These are phyloP conservation scores for Nissolia schottii DNA, from an alignment of 306 rosid species.

Conservation along the genomic window DNA sequence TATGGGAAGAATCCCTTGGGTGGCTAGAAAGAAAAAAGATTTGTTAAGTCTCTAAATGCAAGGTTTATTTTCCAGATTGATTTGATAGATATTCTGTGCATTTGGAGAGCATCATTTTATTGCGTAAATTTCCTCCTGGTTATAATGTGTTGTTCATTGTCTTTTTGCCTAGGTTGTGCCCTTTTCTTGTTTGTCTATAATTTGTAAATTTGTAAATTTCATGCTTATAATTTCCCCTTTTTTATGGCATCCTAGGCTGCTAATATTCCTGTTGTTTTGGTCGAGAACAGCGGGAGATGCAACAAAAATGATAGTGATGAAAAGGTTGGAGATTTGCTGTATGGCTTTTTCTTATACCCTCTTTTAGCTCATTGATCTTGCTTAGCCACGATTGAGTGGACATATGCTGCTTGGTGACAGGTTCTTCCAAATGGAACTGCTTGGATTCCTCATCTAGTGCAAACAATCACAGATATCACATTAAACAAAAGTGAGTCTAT, in stretches of 20 bases:
- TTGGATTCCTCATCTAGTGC: conserved; percentile 81
- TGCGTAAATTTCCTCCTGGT: background rate
- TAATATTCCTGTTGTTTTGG: conserved; percentile 71
- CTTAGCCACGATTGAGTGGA: no score
- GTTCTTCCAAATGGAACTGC: conserved; percentile 89
- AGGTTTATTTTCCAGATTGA: background rate
- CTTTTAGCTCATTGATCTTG: background rate
- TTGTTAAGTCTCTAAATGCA: background rate
- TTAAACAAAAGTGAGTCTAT: conserved; percentile 64
- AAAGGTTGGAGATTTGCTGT: conserved; percentile 54
- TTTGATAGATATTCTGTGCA: background rate
- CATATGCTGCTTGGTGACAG: conserved; percentile 42
- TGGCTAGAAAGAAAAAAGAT: no score
- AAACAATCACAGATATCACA: conserved; percentile 60
- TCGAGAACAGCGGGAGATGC: conserved; percentile 95
- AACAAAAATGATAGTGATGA: conserved; percentile 78
- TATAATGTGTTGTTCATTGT: background rate
- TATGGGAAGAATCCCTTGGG: no score
- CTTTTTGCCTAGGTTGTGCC: background rate
- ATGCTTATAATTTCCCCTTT: background rate
- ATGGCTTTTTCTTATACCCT: background rate
- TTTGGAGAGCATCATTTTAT: background rate
- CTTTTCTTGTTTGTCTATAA: background rate
- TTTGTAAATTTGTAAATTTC: background rate
- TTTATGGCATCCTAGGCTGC: conserved; percentile 41